Base-by-base conservation (phyloP, 495 filamentous ascomycete species). In the Penicillium diatomitis region DNA sequence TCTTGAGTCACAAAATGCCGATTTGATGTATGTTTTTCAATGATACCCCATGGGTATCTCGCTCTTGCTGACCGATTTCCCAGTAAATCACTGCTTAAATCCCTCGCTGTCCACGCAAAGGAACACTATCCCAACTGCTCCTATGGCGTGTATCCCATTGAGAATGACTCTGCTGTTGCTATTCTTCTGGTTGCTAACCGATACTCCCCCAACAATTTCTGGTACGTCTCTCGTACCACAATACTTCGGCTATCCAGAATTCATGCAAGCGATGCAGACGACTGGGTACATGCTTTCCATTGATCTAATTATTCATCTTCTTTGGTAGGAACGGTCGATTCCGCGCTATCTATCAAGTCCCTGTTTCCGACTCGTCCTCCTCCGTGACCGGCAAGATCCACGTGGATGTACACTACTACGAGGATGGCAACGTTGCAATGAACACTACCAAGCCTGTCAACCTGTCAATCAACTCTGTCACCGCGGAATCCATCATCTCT, bases 121-220 rank as follows among this genome's bases (percentile, higher is more conserved):
- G 94, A 99, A 66, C 91, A 99, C 74, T 99, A 87, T 66, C 83
- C 88, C 2, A 83, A 76, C 55, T 85, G 83, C 44, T 82, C 86
- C 8, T 82, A 84, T 55, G 87, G 88, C 57, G 85, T 87, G 30
- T 92, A 86, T 61, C 70, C 90, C 31, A 82, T 81, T 52, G 81
- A 87, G 53, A 72, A 85, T 58, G 84, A 91, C 67, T 76, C 80
- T 20, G 77, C 80, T 47, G 66, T 97, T 20, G 88, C 90, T 36
- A 76, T 96, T 56, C 64, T 92, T 46, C 76, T 95, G 44, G 89
- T 95, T 36, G 86, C 92, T 32, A 96, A 90, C 75, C 95, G 95
- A 61, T 97, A 97, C 75, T 92, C 86, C 54, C 94, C 94, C 5
- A 86, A 87, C 60, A 99, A 99, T 74, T 97, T 86, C 77, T 99